Evolutionary conservation across 2,329 filamentous ascomycete species (phyloP), one percentile per base, ranked within the genome.

Genomic region (Madurella fahalii): DNA sequence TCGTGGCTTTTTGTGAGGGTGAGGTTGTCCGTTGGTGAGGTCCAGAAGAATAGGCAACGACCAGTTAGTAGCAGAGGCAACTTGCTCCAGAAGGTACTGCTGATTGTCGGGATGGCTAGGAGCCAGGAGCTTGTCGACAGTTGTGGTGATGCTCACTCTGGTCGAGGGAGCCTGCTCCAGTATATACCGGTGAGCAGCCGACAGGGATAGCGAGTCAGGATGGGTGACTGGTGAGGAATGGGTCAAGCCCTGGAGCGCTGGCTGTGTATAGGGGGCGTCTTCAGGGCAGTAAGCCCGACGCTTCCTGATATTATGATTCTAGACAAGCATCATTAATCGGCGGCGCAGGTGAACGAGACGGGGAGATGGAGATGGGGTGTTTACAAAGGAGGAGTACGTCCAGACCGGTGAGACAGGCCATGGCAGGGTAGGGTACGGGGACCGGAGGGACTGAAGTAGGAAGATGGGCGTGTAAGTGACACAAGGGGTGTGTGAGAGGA

Each of bases 241-340:
- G 13, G 65, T 61, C 53, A 63, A 58, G 64, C 64, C 65, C 62
- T 72, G 69, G 63, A 68, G 61, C 57, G 64, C 66, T 61, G 67
- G 63, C 66, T 69, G 70, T 60, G 62, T 61, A 67, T 68, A 64
- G 61, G 66, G 63, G 61, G 70, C 69, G 62, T 71, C 70, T 57
- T 70, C 71, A 54, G 68, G 67, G 65, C 66, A 68, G 63, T 72
- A 71, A 60, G 70, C 69, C 68, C 74, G 72, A 55, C 74, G 74
- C 67, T 74, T 76, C 67, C 72, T 76, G 60, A 72, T 66, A 60
- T 63, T 62, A 58, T 58, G 53, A 53, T 68, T 65, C 68, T 70
- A 65, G 58, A 64, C 46, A 63, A 65, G 52, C 61, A 69, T 73
- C 63, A 74, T 76, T 66, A 76, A 72, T 69, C 69, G 64, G 72